Evolutionary conservation across 306 rosid genomes (phyloP), one percentile per base, ranked within the genome.

Genomic region (Rubus idaeus): DNA sequence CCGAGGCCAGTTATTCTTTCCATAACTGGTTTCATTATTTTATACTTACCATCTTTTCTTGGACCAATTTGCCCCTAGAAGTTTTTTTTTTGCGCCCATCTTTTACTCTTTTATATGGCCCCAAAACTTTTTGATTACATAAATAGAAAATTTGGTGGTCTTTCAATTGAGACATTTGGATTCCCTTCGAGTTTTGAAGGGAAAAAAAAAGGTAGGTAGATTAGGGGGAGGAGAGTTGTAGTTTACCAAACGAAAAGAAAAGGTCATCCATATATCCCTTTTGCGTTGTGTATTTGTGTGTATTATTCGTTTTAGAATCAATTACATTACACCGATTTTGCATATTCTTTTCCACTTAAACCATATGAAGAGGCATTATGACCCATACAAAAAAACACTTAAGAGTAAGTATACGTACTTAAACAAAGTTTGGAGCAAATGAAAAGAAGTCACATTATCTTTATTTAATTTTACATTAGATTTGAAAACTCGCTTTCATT

Each of bases 1-100:
- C 77, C 76, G 77, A 14, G 51, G 47, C 42, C 41, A 69, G 80
- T 77, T 82, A 57, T 76, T 80, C 70, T 70, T 82, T 76, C 63
- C 42, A 65, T 72, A 56, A 70, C 63, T 71, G 62, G 64, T 40
- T 14, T 18, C 39, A 8, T 18, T 74, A 70, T 44, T 42, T 17
- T 10, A 18, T 12, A 45, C 18, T 70, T 23, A 46, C 8, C 58
- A 23, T 9, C 55, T 26, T 10, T 4, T 30, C 44, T 44, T 41
- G 67, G 75, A 77, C 81, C 13, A 57, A 14, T 73, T 41, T 68
- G 42, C 55, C 56, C 82, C 44, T 0, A 17, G 13, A 12, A 4
- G 3, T 0, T 44, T 57, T 23, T 30, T 7, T 2, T 21, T 23
- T n/a, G n/a, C n/a, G n/a, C n/a, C n/a, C n/a, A n/a, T n/a, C n/a